Evolutionary conservation across 306 rosid species (phyloP), one percentile per base, ranked within the genome.

Genomic region (Vigna trinervia): DNA sequence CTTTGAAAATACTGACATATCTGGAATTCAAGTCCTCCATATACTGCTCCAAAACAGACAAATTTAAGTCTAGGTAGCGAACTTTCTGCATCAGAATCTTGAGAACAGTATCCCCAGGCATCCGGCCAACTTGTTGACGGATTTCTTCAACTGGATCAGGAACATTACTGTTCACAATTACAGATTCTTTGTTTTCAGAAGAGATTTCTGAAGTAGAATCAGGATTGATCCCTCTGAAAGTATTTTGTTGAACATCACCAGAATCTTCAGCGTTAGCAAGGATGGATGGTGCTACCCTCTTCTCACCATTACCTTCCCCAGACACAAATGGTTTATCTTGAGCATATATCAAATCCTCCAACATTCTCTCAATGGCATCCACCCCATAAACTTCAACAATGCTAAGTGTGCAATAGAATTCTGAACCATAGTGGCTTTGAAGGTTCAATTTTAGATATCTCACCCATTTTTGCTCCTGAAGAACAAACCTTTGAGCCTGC

Each of bases 81-180:
- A 91, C 98, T 87, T 92, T 96, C 89, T 96, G 97, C 89, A 89
- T 91, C 69, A 95, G 78, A 82, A 95, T 89, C 84, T 95, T 95
- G 64, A 95, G 96, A 85, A 89, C 97, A 6, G 97, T 88, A 74
- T 94, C 98, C 47, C 98, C 97, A 1, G 97, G 98, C 93, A 94
- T 89, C 88, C 98, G 84, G 46, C 93, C 91, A 69, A 80, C 87
- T 78, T 89, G 94, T 69, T 84, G 97, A 30, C 85, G 93, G 13
- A 72, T 59, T 86, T 94, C 96, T 71, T 85, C 92, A 56, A 83
- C 87, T 1, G 93, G 84, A 83, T 92, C 87, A 36, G 84, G 95
- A 74, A 83, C 85, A n/a, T 73, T 82, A 63, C 67, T 85, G 30
- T 82, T 82, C 72, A 77, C 54, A 62, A 79, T 83, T 74, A 74